Percentiles rank a stretch among this genome's conserved stretches.
Conservation (phyloP, 1,284 basidiomycete genomes). For the Trichosporon asahii region DNA sequence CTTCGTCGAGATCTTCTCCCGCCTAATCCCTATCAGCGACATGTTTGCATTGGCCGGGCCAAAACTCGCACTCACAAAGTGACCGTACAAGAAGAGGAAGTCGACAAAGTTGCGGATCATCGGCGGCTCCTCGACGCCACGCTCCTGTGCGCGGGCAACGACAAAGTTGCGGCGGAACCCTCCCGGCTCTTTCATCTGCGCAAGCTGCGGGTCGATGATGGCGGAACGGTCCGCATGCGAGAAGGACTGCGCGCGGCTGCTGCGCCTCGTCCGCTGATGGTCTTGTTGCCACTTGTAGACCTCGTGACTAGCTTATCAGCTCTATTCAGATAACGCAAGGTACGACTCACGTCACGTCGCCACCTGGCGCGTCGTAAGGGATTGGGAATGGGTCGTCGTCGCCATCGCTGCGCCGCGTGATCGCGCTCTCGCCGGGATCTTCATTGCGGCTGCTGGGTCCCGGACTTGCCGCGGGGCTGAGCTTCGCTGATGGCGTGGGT, state of each 20-base stretch:
- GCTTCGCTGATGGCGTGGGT: conserved; percentile 7
- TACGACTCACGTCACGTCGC: conserved; percentile 77
- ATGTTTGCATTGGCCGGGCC: not conserved
- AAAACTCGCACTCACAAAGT: conserved; percentile 66
- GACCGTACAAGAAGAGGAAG: conserved; percentile 86
- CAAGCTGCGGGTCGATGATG: conserved; percentile 64
- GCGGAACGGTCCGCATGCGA: conserved; percentile 59
- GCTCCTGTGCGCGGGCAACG: conserved; percentile 64
- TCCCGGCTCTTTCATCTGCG: conserved; percentile 88
- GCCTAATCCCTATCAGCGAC: conserved; percentile 58
- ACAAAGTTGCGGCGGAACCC: conserved; percentile 89
- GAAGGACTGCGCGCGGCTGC: conserved; percentile 64
- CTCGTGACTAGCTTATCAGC: conserved; percentile 62
- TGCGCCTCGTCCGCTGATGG: conserved; percentile 58
- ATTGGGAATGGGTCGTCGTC: conserved; percentile 72
- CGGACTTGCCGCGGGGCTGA: conserved; percentile 14
- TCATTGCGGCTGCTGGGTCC: conserved; percentile 15
- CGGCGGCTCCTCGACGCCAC: conserved; percentile 61
- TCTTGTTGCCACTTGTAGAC: conserved; percentile 91
- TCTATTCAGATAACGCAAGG: conserved; percentile 1
- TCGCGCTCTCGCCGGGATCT: conserved; percentile 20
- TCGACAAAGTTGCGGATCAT: conserved; percentile 84
- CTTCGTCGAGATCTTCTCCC: conserved; percentile 90
- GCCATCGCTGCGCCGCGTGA: conserved; percentile 12
- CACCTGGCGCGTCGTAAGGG: conserved; percentile 76